Conservation (phyloP, 768 basidiomycete species). For the Lentinula lateritia region DNA sequence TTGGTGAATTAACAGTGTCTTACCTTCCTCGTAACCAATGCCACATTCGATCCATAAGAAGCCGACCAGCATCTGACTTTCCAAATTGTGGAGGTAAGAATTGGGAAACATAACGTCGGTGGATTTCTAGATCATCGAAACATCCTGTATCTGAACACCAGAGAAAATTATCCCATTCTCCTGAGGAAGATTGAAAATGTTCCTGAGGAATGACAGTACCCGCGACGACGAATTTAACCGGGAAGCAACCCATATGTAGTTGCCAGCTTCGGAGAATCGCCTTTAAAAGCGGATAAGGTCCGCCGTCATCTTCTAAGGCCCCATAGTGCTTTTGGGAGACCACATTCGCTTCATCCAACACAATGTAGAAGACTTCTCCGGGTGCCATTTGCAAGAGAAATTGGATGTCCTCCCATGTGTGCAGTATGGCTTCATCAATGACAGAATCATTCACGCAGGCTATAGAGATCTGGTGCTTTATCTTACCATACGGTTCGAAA, state of each 20-base stretch:
- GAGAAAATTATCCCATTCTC: slow-evolving; percentile 4
- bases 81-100: slow-evolving; percentile 6
- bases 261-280: neutral
- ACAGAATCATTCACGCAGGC: neutral
- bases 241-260: neutral
- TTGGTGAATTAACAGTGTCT: neutral
- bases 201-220: slow-evolving; percentile 1
- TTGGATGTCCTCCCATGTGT: neutral
- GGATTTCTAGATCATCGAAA: slow-evolving; percentile 2
- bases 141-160: slow-evolving; percentile 9
- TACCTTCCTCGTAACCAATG: slow-evolving; percentile 11
- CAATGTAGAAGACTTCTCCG: neutral
- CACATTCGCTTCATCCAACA: slow-evolving; percentile 5
- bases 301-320: neutral
- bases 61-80: neutral
- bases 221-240: neutral
- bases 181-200: neutral
- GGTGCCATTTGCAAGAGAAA: neutral
- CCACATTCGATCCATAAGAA: slow-evolving; percentile 8
- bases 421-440: neutral
- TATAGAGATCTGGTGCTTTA: neutral
- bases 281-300: slow-evolving; percentile 4
- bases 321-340: neutral
- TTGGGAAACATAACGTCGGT: neutral
- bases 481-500: neutral